A percentile compares a stretch with the other conserved stretches of the same genome.
These are phyloP conservation scores for Iris pallida DNA, from an alignment of 116 monocot species.

Conservation along the genomic window DNA sequence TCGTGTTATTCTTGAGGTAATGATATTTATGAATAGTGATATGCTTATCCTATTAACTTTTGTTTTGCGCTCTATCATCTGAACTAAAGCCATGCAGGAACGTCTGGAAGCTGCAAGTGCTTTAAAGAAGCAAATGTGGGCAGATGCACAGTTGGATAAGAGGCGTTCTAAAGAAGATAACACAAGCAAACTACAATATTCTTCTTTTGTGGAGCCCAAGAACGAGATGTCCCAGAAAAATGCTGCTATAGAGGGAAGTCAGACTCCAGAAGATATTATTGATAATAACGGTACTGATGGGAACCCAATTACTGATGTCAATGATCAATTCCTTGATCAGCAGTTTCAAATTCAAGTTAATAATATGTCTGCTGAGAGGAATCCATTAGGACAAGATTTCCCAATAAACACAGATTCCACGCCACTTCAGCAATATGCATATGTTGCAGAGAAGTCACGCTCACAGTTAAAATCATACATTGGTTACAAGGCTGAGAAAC, in stretches of 20 bases:
- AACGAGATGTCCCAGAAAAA: slow-evolving; percentile 27
- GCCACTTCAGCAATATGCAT: slow-evolving; percentile 44
- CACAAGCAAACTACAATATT: slow-evolving; percentile 36
- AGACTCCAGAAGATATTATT: slow-evolving; percentile 23
- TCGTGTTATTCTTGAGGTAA: slow-evolving; percentile 61
- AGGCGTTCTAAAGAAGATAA: slow-evolving; percentile 63
- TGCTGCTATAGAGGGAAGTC: slow-evolving; percentile 24
- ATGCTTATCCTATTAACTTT: neutral
- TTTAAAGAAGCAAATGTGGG: slow-evolving; percentile 90
- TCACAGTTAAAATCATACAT: slow-evolving; percentile 72
- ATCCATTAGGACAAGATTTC: slow-evolving; percentile 30
- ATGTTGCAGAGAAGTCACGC: slow-evolving; percentile 59
- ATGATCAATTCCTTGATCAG: slow-evolving; percentile 32
- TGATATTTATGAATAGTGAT: neutral
- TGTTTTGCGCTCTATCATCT: neutral
- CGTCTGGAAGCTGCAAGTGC: slow-evolving; percentile 81
- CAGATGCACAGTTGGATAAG: slow-evolving; percentile 75
- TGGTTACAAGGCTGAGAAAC: slow-evolving; percentile 70
- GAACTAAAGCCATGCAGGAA: slow-evolving; percentile 37
- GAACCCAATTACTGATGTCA: slow-evolving; percentile 27
- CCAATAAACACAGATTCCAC: slow-evolving; percentile 25
- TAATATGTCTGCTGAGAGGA: slow-evolving; percentile 28
- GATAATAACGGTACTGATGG: slow-evolving; percentile 28
- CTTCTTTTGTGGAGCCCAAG: slow-evolving; percentile 38
- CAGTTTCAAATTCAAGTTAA: slow-evolving; percentile 9